A percentile compares a stretch with the other conserved stretches of the same genome.
Conservation (phyloP, 805 yeast species). For the Candida nonsorbophila region DNA sequence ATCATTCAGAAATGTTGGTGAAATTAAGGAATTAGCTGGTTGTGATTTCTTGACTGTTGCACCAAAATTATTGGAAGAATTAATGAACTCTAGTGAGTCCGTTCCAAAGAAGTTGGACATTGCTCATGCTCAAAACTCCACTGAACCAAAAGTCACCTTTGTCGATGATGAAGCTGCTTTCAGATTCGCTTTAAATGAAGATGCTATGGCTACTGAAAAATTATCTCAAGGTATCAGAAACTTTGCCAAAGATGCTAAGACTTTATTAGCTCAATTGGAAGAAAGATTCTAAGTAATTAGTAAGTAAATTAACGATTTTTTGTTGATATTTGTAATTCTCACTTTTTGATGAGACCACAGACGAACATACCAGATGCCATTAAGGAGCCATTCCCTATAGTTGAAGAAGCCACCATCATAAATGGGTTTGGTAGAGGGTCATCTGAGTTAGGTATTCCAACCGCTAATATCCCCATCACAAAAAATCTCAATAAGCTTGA, state of each 20-base stretch:
- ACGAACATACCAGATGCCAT: neutral
- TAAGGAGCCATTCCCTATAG: slow-evolving; percentile 48
- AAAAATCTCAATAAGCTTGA: slow-evolving; percentile 38
- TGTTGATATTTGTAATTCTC: neutral
- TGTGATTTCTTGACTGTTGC: slow-evolving; percentile 94
- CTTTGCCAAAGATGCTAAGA: slow-evolving; percentile 88
- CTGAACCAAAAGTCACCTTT: slow-evolving; percentile 67
- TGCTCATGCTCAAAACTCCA: slow-evolving; percentile 47
- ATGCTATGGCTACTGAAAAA: slow-evolving; percentile 98
- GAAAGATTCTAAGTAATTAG: slow-evolving; percentile 37
- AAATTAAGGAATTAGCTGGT: slow-evolving; percentile 95
- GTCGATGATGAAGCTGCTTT: slow-evolving; percentile 82
- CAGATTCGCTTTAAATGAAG: slow-evolving; percentile 90
- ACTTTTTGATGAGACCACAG: slow-evolving; percentile 1
- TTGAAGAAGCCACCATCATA: slow-evolving; percentile 43
- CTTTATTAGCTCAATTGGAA: slow-evolving; percentile 66
- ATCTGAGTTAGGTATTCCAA: slow-evolving; percentile 87
- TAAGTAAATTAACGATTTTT: neutral
- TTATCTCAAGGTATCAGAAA: slow-evolving; percentile 96
- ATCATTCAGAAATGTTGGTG: slow-evolving; percentile 95
- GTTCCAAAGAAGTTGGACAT: slow-evolving; percentile 83
- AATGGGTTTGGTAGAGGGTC: slow-evolving; percentile 97
- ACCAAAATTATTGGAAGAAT: slow-evolving; percentile 86
- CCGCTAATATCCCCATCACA: slow-evolving; percentile 79
- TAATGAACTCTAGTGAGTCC: slow-evolving; percentile 67